phyloP scores from a whole-genome alignment of 2,329 filamentous ascomycete species.

The Blastomyces parvus region DNA sequence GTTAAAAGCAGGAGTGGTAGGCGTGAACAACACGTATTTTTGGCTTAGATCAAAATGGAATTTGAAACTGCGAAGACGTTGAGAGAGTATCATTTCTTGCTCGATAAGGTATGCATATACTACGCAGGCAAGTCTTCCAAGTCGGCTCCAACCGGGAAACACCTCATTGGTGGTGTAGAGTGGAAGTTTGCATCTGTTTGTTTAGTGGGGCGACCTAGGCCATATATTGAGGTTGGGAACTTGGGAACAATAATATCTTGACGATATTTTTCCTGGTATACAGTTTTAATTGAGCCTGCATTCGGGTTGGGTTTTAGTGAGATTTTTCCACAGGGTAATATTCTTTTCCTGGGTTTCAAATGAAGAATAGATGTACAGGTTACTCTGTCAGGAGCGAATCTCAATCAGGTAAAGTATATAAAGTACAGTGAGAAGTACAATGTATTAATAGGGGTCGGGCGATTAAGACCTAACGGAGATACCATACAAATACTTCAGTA shows the following conservation, averaged over 20 bases:
- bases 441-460: not conserved
- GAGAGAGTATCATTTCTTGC: not conserved
- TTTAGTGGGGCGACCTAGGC: not conserved
- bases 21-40: not conserved
- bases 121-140: too few species aligned
- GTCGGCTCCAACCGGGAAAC: not conserved
- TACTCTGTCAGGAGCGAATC: too few species aligned
- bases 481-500: not conserved
- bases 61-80: not conserved
- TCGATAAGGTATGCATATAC: not conserved
- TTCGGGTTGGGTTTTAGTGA: not conserved
- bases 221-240: not conserved
- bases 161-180: not conserved
- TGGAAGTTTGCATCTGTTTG: not conserved
- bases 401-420: not conserved
- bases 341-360: not conserved
- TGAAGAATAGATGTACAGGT: not conserved
- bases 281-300: not conserved
- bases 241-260: too few species aligned
- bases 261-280: not conserved
- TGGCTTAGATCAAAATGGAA: not conserved
- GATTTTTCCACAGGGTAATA: not conserved
- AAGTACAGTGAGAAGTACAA: too few species aligned
- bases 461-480: not conserved
- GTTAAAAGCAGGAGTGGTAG: not conserved